Conservation (phyloP, 306 rosid genomes). For the Begonia peltatifolia region DNA sequence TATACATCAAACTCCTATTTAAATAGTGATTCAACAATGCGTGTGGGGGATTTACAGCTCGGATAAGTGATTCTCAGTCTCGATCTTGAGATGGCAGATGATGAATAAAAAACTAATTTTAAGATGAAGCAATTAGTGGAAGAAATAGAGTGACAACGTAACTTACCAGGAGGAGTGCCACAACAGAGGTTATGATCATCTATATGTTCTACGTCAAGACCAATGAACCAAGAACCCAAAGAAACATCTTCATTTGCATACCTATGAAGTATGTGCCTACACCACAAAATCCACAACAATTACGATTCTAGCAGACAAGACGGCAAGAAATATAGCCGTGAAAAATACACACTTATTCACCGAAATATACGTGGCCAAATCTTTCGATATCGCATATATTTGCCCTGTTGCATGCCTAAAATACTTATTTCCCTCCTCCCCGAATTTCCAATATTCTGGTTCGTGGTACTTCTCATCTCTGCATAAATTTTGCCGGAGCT, state of each 20-base stretch:
- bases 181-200: slow-evolving; percentile 50
- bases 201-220: slow-evolving; percentile 48
- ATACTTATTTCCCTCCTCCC: slow-evolving; percentile 51
- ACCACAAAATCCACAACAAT: neutral
- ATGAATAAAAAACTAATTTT: no score
- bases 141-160: neutral
- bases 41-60: no score
- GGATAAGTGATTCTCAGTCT: no score
- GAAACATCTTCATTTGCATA: slow-evolving; percentile 58
- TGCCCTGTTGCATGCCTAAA: slow-evolving; percentile 55
- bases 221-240: slow-evolving; percentile 54
- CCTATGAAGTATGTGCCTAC: slow-evolving; percentile 40
- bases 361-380: slow-evolving; percentile 46
- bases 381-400: slow-evolving; percentile 39
- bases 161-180: slow-evolving; percentile 39
- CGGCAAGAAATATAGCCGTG: neutral
- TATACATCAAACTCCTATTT: no score
- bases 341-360: slow-evolving; percentile 23
- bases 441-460: slow-evolving; percentile 56
- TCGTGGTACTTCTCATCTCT: slow-evolving; percentile 44
- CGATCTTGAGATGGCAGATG: no score
- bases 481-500: slow-evolving; percentile 3
- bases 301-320: no score
- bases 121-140: no score
- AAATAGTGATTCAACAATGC: no score